Conservation (phyloP, 805 yeast species). For the Myxozyma geophila region DNA sequence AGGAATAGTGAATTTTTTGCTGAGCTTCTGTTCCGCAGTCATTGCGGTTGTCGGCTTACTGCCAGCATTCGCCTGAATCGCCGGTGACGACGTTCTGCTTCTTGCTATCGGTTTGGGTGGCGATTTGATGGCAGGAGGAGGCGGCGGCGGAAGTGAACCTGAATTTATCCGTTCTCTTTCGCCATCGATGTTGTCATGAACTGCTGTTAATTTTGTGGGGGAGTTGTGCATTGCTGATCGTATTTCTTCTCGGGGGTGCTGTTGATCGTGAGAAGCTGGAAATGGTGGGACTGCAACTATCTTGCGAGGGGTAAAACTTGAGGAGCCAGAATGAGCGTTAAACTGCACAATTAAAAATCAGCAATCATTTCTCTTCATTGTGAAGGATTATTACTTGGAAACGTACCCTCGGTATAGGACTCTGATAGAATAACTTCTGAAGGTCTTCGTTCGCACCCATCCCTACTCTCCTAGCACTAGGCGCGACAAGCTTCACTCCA, state of each 20-base stretch:
- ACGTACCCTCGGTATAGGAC: constrained; percentile 32
- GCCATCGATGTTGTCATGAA: not conserved
- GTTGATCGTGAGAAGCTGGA: not conserved
- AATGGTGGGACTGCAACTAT: not conserved
- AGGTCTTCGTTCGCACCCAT: constrained; percentile 10
- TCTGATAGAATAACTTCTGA: constrained; percentile 27
- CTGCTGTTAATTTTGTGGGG: not conserved
- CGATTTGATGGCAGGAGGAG: not conserved
- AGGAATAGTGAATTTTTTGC: not conserved
- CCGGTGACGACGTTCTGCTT: not conserved
- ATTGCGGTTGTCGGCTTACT: not conserved
- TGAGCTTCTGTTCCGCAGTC: not conserved
- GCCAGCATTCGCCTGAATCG: not conserved
- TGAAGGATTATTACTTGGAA: not conserved
- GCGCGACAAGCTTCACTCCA: constrained; percentile 14
- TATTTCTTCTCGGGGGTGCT: not conserved
- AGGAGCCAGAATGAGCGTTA: not conserved
- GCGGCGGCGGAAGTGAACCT: constrained; percentile 9
- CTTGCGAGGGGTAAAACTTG: not conserved
- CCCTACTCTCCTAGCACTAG: constrained; percentile 23
- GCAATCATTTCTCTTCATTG: not conserved
- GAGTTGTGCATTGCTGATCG: not conserved
- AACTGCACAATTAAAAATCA: not conserved
- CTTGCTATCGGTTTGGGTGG: not conserved
- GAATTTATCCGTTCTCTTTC: constrained; percentile 9